A percentile compares a stretch with the other conserved stretches of the same genome.
Evolutionary conservation across 176 grass and related monocot species (phyloP).

Genomic region (Oryza officinalis): DNA sequence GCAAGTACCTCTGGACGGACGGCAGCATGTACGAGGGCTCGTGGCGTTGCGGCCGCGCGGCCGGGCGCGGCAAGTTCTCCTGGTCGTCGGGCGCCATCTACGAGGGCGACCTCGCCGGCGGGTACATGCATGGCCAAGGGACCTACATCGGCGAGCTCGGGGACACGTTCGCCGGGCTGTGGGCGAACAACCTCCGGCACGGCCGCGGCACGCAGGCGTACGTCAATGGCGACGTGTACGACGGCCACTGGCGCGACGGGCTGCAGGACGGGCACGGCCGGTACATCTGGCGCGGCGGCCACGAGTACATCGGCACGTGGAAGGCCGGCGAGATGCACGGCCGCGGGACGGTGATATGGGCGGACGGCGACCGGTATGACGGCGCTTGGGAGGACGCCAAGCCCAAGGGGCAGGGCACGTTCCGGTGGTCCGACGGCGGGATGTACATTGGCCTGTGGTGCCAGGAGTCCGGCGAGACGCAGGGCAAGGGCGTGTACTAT

Average conservation of each 20-base stretch:
- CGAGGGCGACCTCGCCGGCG: slow-evolving; percentile 49
- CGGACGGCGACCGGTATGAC: slow-evolving; percentile 73
- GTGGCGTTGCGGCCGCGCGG: slow-evolving; percentile 58
- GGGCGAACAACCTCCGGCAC: slow-evolving; percentile 75
- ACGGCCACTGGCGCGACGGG: slow-evolving; percentile 72
- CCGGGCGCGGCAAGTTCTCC: slow-evolving; percentile 73
- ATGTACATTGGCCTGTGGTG: slow-evolving; percentile 70
- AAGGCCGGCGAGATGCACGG: slow-evolving; percentile 67
- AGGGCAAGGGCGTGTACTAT: slow-evolving; percentile 77
- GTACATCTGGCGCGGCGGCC: slow-evolving; percentile 75
- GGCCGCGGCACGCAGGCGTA: slow-evolving; percentile 74
- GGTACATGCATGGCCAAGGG: background rate
- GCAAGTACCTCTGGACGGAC: slow-evolving; percentile 80
- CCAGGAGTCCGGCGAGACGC: slow-evolving; percentile 44
- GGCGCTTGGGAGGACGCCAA: slow-evolving; percentile 75
- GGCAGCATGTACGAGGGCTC: slow-evolving; percentile 85
- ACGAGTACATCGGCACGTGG: slow-evolving; percentile 83
- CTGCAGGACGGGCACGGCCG: slow-evolving; percentile 67
- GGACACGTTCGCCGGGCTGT: slow-evolving; percentile 68
- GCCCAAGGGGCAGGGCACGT: slow-evolving; percentile 80
- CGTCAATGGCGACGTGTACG: slow-evolving; percentile 69
- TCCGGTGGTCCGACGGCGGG: slow-evolving; percentile 81
- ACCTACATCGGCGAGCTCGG: slow-evolving; percentile 49
- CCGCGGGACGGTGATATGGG: slow-evolving; percentile 61
- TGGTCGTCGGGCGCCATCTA: slow-evolving; percentile 79